A percentile compares a stretch with the other conserved stretches of the same genome.
These are phyloP conservation scores for Cytospora mali DNA, from an alignment of 2,329 filamentous ascomycete genomes.

Conservation along the genomic window DNA sequence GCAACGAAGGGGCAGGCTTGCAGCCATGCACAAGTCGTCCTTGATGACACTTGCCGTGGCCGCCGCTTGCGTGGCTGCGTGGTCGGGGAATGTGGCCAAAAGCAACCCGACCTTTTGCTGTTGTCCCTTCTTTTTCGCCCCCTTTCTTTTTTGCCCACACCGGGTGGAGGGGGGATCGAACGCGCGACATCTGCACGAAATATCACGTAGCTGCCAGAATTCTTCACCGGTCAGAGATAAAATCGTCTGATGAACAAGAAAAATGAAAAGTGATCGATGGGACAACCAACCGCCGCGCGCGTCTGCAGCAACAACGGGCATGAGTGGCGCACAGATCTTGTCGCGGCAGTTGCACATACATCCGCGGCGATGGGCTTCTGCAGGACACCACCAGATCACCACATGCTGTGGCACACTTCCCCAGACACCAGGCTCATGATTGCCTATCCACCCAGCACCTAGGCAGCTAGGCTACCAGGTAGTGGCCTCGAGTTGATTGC, in stretches of 20 bases:
- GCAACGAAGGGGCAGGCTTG: background rate
- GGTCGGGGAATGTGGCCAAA: conserved; percentile 21
- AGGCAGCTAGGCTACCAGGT: background rate
- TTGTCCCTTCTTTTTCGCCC: no score
- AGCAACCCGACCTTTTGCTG: no score
- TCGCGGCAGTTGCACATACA: conserved; percentile 24
- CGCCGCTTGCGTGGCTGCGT: conserved; percentile 12
- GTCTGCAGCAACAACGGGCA: conserved; percentile 13
- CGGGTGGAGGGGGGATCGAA: conserved; percentile 15
- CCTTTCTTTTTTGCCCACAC: conserved; percentile 13
- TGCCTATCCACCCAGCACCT: no score
- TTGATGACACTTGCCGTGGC: conserved; percentile 12
- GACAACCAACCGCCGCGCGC: conserved; percentile 12
- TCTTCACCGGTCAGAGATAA: conserved; percentile 27
- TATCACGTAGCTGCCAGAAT: conserved; percentile 1
- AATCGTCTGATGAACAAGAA: conserved; percentile 1
- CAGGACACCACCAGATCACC: conserved; percentile 6
- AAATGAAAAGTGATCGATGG: conserved; percentile 25
- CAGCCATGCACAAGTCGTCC: conserved; percentile 15
- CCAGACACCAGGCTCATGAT: no score
- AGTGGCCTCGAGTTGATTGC: background rate
- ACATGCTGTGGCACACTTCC: background rate
- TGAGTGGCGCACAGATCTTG: conserved; percentile 25
- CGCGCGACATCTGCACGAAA: conserved; percentile 25
- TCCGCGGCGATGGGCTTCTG: conserved; percentile 9